Conservation (phyloP, 345 rosid species). For the Geranium brycei region DNA sequence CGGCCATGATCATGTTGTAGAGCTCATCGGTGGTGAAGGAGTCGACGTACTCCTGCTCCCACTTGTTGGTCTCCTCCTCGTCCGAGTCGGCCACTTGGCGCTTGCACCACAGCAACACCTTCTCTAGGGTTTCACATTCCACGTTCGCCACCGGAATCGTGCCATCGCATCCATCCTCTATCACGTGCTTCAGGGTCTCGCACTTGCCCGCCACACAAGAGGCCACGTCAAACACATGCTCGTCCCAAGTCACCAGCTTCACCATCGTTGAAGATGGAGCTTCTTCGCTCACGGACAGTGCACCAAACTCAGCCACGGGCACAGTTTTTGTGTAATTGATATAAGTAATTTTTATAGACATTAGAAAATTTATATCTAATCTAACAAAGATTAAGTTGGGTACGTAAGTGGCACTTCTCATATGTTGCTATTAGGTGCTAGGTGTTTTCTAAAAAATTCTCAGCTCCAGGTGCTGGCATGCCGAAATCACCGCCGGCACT, state of each 20-base stretch:
- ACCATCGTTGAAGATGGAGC: too few species aligned
- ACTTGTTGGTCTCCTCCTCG: not conserved
- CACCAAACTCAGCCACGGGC: too few species aligned
- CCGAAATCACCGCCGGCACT: too few species aligned
- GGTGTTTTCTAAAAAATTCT: too few species aligned
- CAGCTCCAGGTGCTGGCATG: too few species aligned
- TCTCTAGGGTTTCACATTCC: not conserved
- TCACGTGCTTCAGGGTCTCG: not conserved
- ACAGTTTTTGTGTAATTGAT: too few species aligned
- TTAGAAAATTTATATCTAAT: too few species aligned
- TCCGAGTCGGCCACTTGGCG: not conserved
- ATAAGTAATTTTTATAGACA: too few species aligned
- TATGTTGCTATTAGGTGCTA: too few species aligned
- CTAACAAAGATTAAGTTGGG: too few species aligned
- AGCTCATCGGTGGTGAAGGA: not conserved
- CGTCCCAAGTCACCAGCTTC: not conserved
- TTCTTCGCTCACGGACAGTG: too few species aligned
- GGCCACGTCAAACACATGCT: not conserved
- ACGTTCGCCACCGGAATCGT: conserved; percentile 4
- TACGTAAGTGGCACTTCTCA: too few species aligned
- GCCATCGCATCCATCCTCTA: not conserved
- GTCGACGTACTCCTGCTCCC: conserved; percentile 1
- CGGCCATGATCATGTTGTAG: conserved; percentile 1
- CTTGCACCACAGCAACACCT: not conserved
- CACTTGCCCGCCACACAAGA: not conserved